Evolutionary conservation across 2,329 filamentous ascomycete species (phyloP).

Genomic region (Colletotrichum sp.): DNA sequence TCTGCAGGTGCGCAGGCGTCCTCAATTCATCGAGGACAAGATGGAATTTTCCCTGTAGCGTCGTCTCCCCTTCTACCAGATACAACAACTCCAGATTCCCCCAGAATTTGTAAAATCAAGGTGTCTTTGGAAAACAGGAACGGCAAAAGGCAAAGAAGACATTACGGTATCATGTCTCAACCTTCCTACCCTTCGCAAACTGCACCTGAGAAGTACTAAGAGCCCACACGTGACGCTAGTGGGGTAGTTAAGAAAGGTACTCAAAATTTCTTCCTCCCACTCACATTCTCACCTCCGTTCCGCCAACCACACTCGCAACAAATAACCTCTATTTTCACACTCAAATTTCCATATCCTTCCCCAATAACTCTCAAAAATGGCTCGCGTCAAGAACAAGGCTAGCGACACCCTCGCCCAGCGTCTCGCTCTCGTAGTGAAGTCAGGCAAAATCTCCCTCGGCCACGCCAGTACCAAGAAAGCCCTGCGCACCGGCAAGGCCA

Average conservation of each 20-base stretch:
- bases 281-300: not conserved
- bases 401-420: not conserved
- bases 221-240: not conserved
- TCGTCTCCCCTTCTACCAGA: not conserved
- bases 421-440: not conserved
- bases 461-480: not conserved
- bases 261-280: not conserved
- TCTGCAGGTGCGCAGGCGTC: not conserved
- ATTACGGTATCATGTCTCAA: not conserved
- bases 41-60: not conserved
- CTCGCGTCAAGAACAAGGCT: not conserved
- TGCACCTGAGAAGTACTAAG: not conserved
- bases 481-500: not conserved
- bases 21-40: not conserved
- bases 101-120: not conserved
- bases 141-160: not conserved
- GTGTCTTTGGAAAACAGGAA: not conserved
- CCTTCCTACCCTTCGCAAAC: not conserved
- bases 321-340: not conserved
- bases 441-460: not conserved
- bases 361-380: not conserved
- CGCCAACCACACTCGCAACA: not conserved
- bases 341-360: not conserved
- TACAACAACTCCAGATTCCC: not conserved
- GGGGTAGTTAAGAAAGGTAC: not conserved